These are phyloP conservation scores for Trametes elegans DNA, from an alignment of 768 basidiomycete genomes.

Conservation along the genomic window DNA sequence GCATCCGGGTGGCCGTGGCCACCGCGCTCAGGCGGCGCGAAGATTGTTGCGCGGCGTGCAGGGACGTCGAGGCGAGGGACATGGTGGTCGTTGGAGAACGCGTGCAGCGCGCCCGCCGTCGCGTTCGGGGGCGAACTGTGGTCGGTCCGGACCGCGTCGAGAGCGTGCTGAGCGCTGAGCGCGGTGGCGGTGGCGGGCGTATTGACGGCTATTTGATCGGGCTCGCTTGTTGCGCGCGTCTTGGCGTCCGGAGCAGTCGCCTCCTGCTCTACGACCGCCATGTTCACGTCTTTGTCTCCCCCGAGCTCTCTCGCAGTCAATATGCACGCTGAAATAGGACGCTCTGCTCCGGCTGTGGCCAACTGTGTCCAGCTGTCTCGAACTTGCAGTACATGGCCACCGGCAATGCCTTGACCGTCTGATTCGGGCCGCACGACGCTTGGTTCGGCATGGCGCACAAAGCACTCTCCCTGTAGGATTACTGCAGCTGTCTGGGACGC, in stretches of 20 bases:
- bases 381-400: no score
- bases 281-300: slow-evolving; percentile 1
- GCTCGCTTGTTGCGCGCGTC: neutral
- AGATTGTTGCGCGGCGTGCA: neutral
- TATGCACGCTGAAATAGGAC: neutral
- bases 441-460: slow-evolving; percentile 2
- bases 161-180: no score
- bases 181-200: neutral
- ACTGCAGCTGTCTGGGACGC: neutral
- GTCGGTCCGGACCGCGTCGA: neutral
- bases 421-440: slow-evolving; percentile 3
- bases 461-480: slow-evolving; percentile 3
- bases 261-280: slow-evolving; percentile 9
- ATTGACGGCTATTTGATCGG: neutral
- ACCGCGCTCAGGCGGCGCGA: neutral
- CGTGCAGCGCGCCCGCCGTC: neutral
- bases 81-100: slow-evolving; percentile 1
- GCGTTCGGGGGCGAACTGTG: neutral
- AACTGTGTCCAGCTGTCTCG: neutral
- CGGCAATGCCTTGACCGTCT: slow-evolving; percentile 5
- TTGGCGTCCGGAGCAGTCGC: neutral
- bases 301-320: neutral
- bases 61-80: slow-evolving; percentile 13
- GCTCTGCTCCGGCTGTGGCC: slow-evolving; percentile 8
- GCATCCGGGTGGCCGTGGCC: slow-evolving; percentile 3